phyloP scores from a whole-genome alignment of 495 filamentous ascomycete species.

The Trichocladium antarcticum region DNA sequence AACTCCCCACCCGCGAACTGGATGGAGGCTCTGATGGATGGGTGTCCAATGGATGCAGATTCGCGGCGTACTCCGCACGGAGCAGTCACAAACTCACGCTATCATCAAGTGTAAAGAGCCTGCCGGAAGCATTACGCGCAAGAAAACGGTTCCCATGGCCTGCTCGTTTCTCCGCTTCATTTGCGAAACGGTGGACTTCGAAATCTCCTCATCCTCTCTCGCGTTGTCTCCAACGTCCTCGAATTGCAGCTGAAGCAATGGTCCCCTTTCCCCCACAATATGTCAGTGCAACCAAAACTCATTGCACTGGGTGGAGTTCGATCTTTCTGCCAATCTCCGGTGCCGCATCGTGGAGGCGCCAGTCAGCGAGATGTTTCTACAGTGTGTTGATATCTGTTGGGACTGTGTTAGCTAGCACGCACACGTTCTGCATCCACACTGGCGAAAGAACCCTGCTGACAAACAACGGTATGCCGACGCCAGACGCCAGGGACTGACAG shows the following conservation, averaged over 20 bases:
- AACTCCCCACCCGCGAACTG: constrained; percentile 20
- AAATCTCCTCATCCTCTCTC: background rate
- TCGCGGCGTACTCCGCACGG: constrained; percentile 5
- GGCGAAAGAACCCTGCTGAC: background rate
- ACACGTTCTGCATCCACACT: background rate
- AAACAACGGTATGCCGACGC: background rate
- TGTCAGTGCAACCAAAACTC: background rate
- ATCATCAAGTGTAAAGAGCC: too few relatives aligned
- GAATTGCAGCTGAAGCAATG: background rate
- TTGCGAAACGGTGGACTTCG: background rate
- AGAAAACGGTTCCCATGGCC: constrained; percentile 12
- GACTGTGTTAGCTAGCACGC: constrained; percentile 4
- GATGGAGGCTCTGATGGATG: constrained; percentile 17
- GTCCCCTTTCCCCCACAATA: background rate
- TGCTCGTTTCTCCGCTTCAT: background rate
- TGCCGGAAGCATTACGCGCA: constrained; percentile 31
- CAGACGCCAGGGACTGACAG: too few relatives aligned
- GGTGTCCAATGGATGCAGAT: too few relatives aligned
- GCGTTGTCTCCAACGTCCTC: background rate
- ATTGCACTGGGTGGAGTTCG: constrained; percentile 8
- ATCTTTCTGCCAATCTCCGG: constrained; percentile 12
- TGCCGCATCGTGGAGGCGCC: constrained; percentile 1
- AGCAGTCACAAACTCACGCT: too few relatives aligned
- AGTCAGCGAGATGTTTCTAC: background rate
- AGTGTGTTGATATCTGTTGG: background rate